Conservation (phyloP, 73 alveolate species). For the Tetrahymena thermophila region DNA sequence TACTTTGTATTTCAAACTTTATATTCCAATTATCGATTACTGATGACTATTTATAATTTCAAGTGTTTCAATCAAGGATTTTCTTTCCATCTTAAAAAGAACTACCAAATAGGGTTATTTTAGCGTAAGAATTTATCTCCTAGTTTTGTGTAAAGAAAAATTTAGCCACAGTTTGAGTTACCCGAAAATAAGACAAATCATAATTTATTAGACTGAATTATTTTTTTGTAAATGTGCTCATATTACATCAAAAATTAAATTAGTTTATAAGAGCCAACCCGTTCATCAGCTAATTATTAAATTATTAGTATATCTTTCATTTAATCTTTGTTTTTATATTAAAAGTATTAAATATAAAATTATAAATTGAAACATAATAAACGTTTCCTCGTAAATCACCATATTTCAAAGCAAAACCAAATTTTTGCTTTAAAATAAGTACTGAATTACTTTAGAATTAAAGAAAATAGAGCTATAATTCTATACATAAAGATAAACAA, state of each 20-base stretch:
- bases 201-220: not conserved
- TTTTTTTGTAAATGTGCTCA: not conserved
- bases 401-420: no score
- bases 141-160: no score
- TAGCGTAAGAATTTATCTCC: not conserved
- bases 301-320: not conserved
- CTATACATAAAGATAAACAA: no score
- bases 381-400: no score
- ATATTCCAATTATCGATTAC: not conserved
- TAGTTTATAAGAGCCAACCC: not conserved
- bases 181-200: not conserved
- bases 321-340: not conserved
- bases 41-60: not conserved
- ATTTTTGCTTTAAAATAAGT: no score
- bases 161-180: not conserved
- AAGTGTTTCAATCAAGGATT: no score
- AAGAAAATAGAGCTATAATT: no score
- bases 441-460: no score
- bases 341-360: no score
- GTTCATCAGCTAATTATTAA: not conserved
- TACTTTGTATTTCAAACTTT: not conserved
- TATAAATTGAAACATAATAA: no score
- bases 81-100: no score
- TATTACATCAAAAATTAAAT: not conserved
- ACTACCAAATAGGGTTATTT: no score